Evolutionary conservation across 768 basidiomycete species (phyloP).

Genomic region (Mycena alexandri): DNA sequence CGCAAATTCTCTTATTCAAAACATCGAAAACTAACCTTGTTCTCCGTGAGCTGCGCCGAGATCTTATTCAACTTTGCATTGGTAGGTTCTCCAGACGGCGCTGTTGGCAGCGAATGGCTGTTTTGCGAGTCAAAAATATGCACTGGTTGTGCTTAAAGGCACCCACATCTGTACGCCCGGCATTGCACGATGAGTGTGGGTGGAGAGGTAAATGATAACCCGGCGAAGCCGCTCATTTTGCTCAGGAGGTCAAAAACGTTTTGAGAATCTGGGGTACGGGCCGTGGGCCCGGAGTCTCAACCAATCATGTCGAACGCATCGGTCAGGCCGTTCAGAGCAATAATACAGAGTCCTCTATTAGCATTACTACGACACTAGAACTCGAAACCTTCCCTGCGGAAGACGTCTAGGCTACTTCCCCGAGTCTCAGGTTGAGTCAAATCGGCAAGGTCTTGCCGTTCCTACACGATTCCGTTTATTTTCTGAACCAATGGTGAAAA

Average conservation of each 20-base stretch:
- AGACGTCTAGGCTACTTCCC: slow-evolving; percentile 70
- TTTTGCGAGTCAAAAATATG: not conserved
- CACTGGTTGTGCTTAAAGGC: not conserved
- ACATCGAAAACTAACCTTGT: slow-evolving; percentile 64
- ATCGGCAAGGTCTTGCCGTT: slow-evolving; percentile 86
- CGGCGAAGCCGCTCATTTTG: slow-evolving; percentile 7
- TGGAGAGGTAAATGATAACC: not conserved
- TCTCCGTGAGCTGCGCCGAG: slow-evolving; percentile 80
- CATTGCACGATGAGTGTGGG: slow-evolving; percentile 51
- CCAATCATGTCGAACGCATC: slow-evolving; percentile 21
- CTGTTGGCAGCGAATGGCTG: slow-evolving; percentile 59
- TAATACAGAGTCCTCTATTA: slow-evolving; percentile 22
- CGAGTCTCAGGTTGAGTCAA: slow-evolving; percentile 73
- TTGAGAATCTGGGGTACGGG: slow-evolving; percentile 21
- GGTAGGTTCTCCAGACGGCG: slow-evolving; percentile 39
- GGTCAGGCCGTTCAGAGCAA: not conserved
- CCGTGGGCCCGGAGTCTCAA: slow-evolving; percentile 6
- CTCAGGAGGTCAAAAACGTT: not conserved
- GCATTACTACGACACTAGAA: slow-evolving; percentile 55
- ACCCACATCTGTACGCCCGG: slow-evolving; percentile 72
- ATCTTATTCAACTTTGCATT: slow-evolving; percentile 75
- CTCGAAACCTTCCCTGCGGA: slow-evolving; percentile 90
- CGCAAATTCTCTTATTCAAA: slow-evolving; percentile 7
- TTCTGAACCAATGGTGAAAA: not conserved
- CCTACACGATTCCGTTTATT: slow-evolving; percentile 56